phyloP scores from a whole-genome alignment of 1,139 yeast species.

The Meyerozyma elateridarum region DNA sequence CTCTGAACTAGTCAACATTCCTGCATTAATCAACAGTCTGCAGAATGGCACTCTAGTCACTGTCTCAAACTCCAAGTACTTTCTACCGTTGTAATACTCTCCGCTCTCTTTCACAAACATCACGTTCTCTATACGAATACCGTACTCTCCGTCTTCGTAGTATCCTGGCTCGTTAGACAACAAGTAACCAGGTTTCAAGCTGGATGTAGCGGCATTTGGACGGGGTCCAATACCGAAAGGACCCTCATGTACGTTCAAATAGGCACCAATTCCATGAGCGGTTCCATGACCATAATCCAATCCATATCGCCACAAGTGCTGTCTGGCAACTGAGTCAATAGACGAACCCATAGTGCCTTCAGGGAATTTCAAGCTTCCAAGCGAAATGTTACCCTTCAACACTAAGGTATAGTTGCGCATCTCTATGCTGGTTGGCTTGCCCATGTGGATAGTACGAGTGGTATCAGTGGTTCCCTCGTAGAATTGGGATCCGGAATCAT shows the following conservation, averaged over 20 bases:
- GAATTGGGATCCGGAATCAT: constrained; percentile 94
- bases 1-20: constrained; percentile 60
- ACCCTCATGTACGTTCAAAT: constrained; percentile 91
- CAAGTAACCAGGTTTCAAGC: constrained; percentile 68
- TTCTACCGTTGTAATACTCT: constrained; percentile 42
- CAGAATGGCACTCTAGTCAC: constrained; percentile 90
- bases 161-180: constrained; percentile 95
- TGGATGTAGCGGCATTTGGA: constrained; percentile 38
- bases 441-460: constrained; percentile 86
- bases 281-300: constrained; percentile 95
- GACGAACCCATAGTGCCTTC: constrained; percentile 80
- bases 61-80: constrained; percentile 75
- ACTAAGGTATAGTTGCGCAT: constrained; percentile 79
- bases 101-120: constrained; percentile 54
- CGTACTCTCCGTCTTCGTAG: constrained; percentile 89
- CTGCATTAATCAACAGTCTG: constrained; percentile 54
- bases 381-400: constrained; percentile 83
- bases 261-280: constrained; percentile 96
- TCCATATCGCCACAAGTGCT: constrained; percentile 79
- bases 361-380: constrained; percentile 77
- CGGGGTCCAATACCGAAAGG: constrained; percentile 89
- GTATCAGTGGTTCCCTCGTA: constrained; percentile 95
- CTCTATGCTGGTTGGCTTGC: constrained; percentile 64
- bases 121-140: constrained; percentile 89
- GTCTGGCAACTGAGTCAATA: constrained; percentile 87